Evolutionary conservation across 495 filamentous ascomycete species (phyloP).

Genomic region (Polyplosphaeria fusca): DNA sequence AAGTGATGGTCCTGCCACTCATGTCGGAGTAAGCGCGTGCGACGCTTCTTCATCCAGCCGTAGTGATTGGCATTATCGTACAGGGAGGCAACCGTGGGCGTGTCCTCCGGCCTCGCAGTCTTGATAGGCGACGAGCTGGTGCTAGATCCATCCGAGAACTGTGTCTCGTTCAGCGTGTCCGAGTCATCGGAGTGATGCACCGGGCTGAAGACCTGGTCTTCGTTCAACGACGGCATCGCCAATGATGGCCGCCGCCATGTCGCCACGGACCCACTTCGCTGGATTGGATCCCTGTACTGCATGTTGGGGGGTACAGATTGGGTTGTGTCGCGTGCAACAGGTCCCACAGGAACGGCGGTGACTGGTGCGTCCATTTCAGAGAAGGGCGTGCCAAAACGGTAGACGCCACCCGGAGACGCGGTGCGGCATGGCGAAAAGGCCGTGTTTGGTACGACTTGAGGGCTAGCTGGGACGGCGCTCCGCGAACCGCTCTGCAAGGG

Average conservation of each 20-base stretch:
- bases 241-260: conserved; percentile 55
- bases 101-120: conserved; percentile 7
- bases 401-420: conserved; percentile 50
- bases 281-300: conserved; percentile 61
- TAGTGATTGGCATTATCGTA: conserved; percentile 57
- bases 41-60: conserved; percentile 94
- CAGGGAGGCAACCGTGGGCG: conserved; percentile 26
- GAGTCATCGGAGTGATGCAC: conserved; percentile 21
- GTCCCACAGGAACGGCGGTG: conserved; percentile 66
- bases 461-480: conserved; percentile 17
- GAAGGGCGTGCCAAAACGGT: conserved; percentile 74
- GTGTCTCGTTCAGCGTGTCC: conserved; percentile 26
- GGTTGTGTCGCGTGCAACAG: conserved; percentile 66
- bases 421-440: conserved; percentile 40
- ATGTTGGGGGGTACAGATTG: conserved; percentile 94
- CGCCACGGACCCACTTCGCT: conserved; percentile 45
- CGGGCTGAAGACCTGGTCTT: conserved; percentile 45
- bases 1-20: conserved; percentile 93
- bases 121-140: conserved; percentile 15
- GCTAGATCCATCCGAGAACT: conserved; percentile 21
- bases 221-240: conserved; percentile 55
- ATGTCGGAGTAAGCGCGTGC: conserved; percentile 80
- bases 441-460: conserved; percentile 21
- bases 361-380: conserved; percentile 89
- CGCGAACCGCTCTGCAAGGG: conserved; percentile 23